Evolutionary conservation across 2,329 filamentous ascomycete genomes (phyloP), one percentile per base, ranked within the genome.

Genomic region (Corynespora cassiicola): DNA sequence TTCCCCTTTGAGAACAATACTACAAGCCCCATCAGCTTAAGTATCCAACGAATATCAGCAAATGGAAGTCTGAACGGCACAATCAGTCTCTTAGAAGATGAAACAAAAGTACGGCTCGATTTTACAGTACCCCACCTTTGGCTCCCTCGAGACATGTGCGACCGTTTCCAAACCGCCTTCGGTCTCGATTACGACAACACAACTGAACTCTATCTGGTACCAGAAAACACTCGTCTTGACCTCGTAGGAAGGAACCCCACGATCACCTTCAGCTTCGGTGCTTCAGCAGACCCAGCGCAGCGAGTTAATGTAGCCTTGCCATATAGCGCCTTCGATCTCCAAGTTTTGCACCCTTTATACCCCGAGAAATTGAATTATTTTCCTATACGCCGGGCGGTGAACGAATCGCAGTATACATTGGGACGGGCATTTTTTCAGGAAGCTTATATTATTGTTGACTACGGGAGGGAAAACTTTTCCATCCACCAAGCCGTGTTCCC

Each of bases 371-470:
- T 80, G 1, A 76, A 24, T 9, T 87, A 87, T 55, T 86, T 87
- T 42, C 82, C 83, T 6, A 69, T 87, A 31, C 76, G 78, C 47
- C 76, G 77, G 39, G 68, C 79, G 6, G 55, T 74, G 23, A 73
- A 77, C 41, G 72, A 74, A 26, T 71, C 71, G 11, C 73, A 78
- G 43, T 75, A 80, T 56, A 78, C 82, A 11, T 74, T 87, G 24
- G 84, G 84, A 11, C 75, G 84, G 20, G 75, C 79, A 0, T 86
- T 87, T 48, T 66, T 87, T 36, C 84, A 87, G 56, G 84, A 87
- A 62, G 76, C 82, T 5, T 73, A 73, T 39, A 42, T 74, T 15
- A 61, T 56, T 7, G 66, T 68, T 14, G 67, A 74, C 42, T 72
- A 65, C 50, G 70, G 73, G 37, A 54, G 62, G n/a, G 46, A 50